A percentile compares a stretch with the other conserved stretches of the same genome.
Evolutionary conservation across 768 basidiomycete genomes (phyloP).

Genomic region (Panaeolus papilionaceus): DNA sequence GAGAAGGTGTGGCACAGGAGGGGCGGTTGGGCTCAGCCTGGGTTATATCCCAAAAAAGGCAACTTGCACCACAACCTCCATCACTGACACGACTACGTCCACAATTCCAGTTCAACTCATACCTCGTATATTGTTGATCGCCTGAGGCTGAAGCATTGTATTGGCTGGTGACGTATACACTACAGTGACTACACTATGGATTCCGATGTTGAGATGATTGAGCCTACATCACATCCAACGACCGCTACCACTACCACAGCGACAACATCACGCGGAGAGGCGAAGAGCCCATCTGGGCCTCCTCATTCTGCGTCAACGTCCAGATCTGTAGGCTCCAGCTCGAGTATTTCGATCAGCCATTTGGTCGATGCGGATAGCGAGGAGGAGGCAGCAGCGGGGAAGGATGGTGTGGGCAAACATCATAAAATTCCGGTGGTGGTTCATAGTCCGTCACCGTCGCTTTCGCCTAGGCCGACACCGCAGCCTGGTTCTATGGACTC

Average conservation of each 20-base stretch:
- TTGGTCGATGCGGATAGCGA: not conserved
- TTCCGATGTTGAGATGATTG: constrained; percentile 10
- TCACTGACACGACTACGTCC: not conserved
- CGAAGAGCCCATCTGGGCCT: not conserved
- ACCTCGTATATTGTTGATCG: too few relatives aligned
- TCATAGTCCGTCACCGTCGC: constrained; percentile 35
- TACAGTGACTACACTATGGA: not conserved
- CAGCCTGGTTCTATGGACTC: not conserved
- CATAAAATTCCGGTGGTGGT: constrained; percentile 36
- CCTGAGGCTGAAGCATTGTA: too few relatives aligned
- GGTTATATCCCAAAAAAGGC: constrained; percentile 1
- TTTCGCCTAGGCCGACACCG: constrained; percentile 21
- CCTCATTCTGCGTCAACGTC: not conserved
- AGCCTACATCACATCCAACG: not conserved
- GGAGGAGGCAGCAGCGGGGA: not conserved
- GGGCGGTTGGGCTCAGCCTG: not conserved
- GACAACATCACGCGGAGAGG: not conserved
- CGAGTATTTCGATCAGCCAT: constrained; percentile 8
- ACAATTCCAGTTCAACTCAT: not conserved
- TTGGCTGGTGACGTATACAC: too few relatives aligned
- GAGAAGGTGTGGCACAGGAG: constrained; percentile 3
- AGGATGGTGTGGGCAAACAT: not conserved
- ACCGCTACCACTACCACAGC: not conserved
- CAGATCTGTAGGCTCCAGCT: not conserved
- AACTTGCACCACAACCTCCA: constrained; percentile 13